Evolutionary conservation across 345 rosid genomes (phyloP), one percentile per base, ranked within the genome.

Genomic region (Isatis tinctoria): DNA sequence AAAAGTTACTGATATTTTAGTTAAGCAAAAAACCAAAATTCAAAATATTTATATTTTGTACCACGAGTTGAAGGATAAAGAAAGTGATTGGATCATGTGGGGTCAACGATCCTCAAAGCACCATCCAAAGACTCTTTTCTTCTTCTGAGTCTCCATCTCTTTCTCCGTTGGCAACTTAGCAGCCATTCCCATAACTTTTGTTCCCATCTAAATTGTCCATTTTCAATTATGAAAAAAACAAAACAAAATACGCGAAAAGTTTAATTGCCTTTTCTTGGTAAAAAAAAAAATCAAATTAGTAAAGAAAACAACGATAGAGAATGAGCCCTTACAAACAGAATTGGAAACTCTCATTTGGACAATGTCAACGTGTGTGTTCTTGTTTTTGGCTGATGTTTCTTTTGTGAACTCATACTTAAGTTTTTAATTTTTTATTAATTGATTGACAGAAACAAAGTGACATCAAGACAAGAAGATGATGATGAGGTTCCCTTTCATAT

Each of bases 41-140:
- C 4, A 53, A 22, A 41, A 62, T 26, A 52, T 22, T n/a, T 68
- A 43, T 36, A 2, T 47, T 52, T 61, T 40, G 59, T 12, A 53
- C 20, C 63, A 60, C 79, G 69, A 76, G 51, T 75, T 61, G 71
- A 26, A 8, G 2, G 27, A 52, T 22, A 54, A 30, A 41, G 69
- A 41, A 69, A 76, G 62, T 35, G 75, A 69, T 36, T 30, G 70
- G 79, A 69, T 69, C 75, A 47, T 62, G 75, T 76, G 39, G 71
- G 60, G 74, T 75, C 70, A 75, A 60, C 36, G 45, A 68, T 75
- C 53, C 60, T 43, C 24, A 57, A 67, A 28, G 11, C 57, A 51
- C 32, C 57, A 51, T 6, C 24, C 2, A 58, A 11, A 58, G 63
- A 59, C 64, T 35, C 27, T 37, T n/a, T 22, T 52, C 8, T 12